These are phyloP conservation scores for Nicotiana tomentosiformis DNA, from an alignment of 257 asterid species.

Conservation along the genomic window DNA sequence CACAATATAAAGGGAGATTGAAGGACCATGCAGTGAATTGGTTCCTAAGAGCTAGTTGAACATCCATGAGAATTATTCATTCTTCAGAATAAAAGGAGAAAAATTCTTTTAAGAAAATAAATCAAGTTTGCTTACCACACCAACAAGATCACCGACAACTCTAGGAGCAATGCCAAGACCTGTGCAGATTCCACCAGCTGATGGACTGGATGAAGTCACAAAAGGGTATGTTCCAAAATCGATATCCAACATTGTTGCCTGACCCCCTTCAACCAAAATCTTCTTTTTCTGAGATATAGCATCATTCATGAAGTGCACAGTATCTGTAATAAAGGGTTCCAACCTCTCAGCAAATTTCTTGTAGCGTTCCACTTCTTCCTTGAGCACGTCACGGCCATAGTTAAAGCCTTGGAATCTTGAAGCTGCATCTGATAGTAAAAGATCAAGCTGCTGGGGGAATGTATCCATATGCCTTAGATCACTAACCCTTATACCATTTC, in stretches of 20 bases:
- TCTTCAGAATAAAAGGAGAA: neutral
- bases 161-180: conserved; percentile 98
- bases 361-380: conserved; percentile 70
- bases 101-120: neutral
- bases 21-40: neutral
- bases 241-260: conserved; percentile 92
- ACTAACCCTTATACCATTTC: conserved; percentile 80
- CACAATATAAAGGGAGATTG: neutral
- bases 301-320: conserved; percentile 75
- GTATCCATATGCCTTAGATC: conserved; percentile 95
- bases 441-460: conserved; percentile 78
- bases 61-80: neutral
- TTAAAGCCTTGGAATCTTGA: conserved; percentile 68
- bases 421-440: conserved; percentile 74
- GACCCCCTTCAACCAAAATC: conserved; percentile 96
- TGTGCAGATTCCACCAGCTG: conserved; percentile 95
- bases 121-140: conserved; percentile 59
- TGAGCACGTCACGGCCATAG: conserved; percentile 66
- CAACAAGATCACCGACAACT: conserved; percentile 78
- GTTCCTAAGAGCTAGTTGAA: neutral
- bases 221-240: conserved; percentile 96
- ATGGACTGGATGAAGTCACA: conserved; percentile 89
- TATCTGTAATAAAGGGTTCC: conserved; percentile 76
- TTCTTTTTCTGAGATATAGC: conserved; percentile 54
- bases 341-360: conserved; percentile 74